Conservation (phyloP, 2,329 filamentous ascomycete genomes). For the Phaeosphaeria sp. region DNA sequence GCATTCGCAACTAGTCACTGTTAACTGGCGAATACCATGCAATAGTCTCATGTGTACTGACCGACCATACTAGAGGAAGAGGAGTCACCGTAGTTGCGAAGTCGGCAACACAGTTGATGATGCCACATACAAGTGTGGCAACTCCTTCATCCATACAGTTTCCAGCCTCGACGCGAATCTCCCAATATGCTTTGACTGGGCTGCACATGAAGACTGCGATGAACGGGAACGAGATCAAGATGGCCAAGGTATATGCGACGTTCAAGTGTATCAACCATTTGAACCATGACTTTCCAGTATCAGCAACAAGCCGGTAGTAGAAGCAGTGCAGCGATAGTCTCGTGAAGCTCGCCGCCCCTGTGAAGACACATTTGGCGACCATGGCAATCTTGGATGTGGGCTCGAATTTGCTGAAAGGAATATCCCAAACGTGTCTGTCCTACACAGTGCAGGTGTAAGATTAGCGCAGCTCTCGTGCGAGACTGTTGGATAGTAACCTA, state of each 20-base stretch:
- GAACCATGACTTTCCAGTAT: slow-evolving; percentile 50
- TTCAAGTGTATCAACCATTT: slow-evolving; percentile 49
- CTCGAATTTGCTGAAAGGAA: slow-evolving; percentile 35
- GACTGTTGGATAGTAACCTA: not conserved
- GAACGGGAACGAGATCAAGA: slow-evolving; percentile 48
- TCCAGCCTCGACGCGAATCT: slow-evolving; percentile 35
- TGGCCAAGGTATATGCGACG: slow-evolving; percentile 44
- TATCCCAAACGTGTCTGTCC: slow-evolving; percentile 52
- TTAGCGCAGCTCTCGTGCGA: too few species aligned
- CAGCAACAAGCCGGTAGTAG: slow-evolving; percentile 54
- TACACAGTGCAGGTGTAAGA: not conserved
- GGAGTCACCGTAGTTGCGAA: slow-evolving; percentile 52
- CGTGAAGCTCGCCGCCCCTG: slow-evolving; percentile 51
- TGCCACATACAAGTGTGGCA: slow-evolving; percentile 47
- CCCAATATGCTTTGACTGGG: slow-evolving; percentile 53
- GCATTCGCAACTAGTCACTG: slow-evolving; percentile 47
- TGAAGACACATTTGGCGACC: slow-evolving; percentile 52
- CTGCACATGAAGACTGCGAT: slow-evolving; percentile 50
- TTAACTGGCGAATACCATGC: not conserved
- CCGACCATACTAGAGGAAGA: slow-evolving; percentile 51
- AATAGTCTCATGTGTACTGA: slow-evolving; percentile 10
- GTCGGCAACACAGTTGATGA: slow-evolving; percentile 54
- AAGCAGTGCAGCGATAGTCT: slow-evolving; percentile 54
- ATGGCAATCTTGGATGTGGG: slow-evolving; percentile 48
- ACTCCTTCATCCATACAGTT: slow-evolving; percentile 52